A percentile compares a stretch with the other conserved stretches of the same genome.
Conservation (phyloP, 1,139 yeast genomes). For the Saccharomycopsis hybrid region DNA sequence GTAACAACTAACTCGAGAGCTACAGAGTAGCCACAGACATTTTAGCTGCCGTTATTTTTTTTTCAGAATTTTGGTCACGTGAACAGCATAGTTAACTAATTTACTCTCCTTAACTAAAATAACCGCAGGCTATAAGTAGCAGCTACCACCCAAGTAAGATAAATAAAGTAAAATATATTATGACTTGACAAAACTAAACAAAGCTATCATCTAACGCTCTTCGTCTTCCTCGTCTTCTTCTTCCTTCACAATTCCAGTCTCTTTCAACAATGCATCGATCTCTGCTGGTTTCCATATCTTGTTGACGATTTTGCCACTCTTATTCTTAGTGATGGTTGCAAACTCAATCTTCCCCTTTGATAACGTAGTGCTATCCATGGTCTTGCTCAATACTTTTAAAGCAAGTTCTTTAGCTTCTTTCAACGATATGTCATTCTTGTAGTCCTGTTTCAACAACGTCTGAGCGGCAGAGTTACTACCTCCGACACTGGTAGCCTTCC, state of each 20-base stretch:
- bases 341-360: constrained; percentile 87
- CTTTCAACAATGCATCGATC: constrained; percentile 66
- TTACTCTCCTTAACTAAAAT: no score
- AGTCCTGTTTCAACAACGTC: constrained; percentile 90
- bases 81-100: no score
- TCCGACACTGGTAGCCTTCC: constrained; percentile 98
- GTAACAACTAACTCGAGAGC: neutral
- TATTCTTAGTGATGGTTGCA: constrained; percentile 60
- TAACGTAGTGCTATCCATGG: constrained; percentile 84
- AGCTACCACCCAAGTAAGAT: no score
- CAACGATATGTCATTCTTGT: constrained; percentile 71
- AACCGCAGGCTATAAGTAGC: no score
- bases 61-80: no score
- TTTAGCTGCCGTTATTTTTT: no score
- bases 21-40: neutral
- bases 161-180: no score
- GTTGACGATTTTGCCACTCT: constrained; percentile 49
- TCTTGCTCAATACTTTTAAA: constrained; percentile 84
- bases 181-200: no score
- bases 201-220: neutral
- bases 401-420: constrained; percentile 85
- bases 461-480: constrained; percentile 96
- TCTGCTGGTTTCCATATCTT: constrained; percentile 77
- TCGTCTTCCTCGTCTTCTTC: constrained; percentile 36
- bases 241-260: constrained; percentile 60